Conservation (phyloP, 2,329 filamentous ascomycete species). For the Cladophialophora carrionii region DNA sequence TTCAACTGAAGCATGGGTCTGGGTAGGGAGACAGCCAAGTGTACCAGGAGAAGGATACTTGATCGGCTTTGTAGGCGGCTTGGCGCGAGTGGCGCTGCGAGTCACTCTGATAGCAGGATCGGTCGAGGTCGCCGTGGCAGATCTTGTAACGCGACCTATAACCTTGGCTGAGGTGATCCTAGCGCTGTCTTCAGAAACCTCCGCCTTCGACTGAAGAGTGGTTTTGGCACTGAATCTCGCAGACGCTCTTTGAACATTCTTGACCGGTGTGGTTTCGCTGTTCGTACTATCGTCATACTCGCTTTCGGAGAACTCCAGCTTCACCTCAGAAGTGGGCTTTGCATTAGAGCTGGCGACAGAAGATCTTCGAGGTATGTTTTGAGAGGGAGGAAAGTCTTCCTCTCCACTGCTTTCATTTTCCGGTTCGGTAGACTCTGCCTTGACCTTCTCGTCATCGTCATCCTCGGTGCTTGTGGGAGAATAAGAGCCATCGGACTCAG, state of each 20-base stretch:
- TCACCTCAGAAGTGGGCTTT: not conserved
- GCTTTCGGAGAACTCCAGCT: constrained; percentile 1
- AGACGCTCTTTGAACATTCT: too few relatives aligned
- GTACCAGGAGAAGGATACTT: not conserved
- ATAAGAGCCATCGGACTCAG: not conserved
- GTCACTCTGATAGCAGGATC: too few relatives aligned
- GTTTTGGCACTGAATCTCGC: too few relatives aligned
- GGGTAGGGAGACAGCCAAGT: not conserved
- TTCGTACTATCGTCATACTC: not conserved
- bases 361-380: not conserved
- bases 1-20: not conserved
- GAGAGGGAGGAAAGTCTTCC: too few relatives aligned
- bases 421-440: not conserved
- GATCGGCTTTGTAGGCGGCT: not conserved
- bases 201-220: too few relatives aligned
- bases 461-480: not conserved
- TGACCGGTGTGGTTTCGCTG: not conserved
- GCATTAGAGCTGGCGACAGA: not conserved
- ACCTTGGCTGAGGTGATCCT: too few relatives aligned
- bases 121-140: not conserved
- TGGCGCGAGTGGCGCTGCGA: not conserved
- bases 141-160: too few relatives aligned
- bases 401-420: not conserved
- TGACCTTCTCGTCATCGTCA: not conserved
- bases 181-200: too few relatives aligned